These are phyloP conservation scores for Aspergillus melleus DNA, from an alignment of 2,329 filamentous ascomycete species.

Conservation along the genomic window DNA sequence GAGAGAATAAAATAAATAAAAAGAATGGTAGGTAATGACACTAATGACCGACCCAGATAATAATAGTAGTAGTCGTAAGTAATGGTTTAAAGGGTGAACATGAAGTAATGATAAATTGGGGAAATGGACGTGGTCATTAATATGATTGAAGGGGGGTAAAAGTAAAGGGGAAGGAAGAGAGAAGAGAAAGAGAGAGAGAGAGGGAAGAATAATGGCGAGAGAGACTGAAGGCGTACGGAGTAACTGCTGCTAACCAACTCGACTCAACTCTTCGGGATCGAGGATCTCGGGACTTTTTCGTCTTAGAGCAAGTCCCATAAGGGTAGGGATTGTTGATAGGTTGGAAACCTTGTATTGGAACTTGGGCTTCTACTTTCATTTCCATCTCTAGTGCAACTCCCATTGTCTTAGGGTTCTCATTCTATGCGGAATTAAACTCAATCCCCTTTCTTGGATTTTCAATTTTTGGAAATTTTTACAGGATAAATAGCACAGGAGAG, in stretches of 20 bases:
- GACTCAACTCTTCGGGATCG: slow-evolving; percentile 15
- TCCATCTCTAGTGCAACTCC: not conserved
- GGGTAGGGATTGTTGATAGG: not conserved
- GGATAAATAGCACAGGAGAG: not conserved
- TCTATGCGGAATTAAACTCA: not conserved
- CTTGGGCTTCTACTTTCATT: not conserved
- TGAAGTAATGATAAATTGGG: slow-evolving; percentile 1
- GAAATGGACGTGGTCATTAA: not conserved
- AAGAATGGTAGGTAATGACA: not conserved
- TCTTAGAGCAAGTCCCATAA: not conserved
- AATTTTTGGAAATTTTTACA: slow-evolving; percentile 6
- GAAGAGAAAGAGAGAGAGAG: not conserved
- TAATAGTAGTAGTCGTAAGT: not conserved
- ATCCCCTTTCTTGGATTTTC: slow-evolving; percentile 8
- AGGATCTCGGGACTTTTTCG: slow-evolving; percentile 19
- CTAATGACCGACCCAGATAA: not conserved
- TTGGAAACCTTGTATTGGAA: not conserved
- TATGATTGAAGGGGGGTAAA: slow-evolving; percentile 9
- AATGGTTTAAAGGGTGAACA: not conserved
- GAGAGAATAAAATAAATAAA: not conserved
- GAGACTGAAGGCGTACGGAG: not conserved
- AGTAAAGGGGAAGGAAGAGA: not conserved
- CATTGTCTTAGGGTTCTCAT: not conserved
- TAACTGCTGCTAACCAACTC: not conserved
- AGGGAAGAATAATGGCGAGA: not conserved